Conservation (phyloP, 2,329 filamentous ascomycete species). For the Penicillium sp. region DNA sequence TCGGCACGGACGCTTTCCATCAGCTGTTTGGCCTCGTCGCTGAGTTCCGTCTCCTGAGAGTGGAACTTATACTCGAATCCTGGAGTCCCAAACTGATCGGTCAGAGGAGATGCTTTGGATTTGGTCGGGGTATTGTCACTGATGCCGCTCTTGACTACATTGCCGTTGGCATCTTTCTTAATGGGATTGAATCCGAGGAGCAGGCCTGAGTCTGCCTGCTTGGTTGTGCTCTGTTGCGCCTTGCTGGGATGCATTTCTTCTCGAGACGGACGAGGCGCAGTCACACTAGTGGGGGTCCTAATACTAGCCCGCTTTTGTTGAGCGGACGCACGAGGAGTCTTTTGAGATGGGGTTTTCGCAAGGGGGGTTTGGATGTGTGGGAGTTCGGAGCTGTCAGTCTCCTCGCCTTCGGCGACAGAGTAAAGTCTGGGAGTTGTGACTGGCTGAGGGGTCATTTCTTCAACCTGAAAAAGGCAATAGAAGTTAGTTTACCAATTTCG, state of each 20-base stretch:
- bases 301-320: slow-evolving; percentile 21
- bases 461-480: slow-evolving; percentile 6
- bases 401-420: slow-evolving; percentile 42
- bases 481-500: slow-evolving; percentile 5
- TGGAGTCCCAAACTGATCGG: slow-evolving; percentile 35
- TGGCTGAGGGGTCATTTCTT: slow-evolving; percentile 19
- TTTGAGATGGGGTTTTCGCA: slow-evolving; percentile 16
- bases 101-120: slow-evolving; percentile 25
- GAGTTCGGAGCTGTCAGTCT: slow-evolving; percentile 30
- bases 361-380: slow-evolving; percentile 22
- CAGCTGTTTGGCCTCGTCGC: slow-evolving; percentile 47
- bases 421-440: slow-evolving; percentile 30
- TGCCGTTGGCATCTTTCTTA: slow-evolving; percentile 39
- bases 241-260: slow-evolving; percentile 90
- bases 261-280: slow-evolving; percentile 59
- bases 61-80: slow-evolving; percentile 42
- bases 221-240: slow-evolving; percentile 64
- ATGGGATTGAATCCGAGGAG: slow-evolving; percentile 75
- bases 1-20: slow-evolving; percentile 63
- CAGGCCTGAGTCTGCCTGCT: slow-evolving; percentile 67
- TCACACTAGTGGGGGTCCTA: slow-evolving; percentile 44
- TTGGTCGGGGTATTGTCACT: slow-evolving; percentile 38
- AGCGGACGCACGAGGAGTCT: slow-evolving; percentile 24
- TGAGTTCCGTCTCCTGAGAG: slow-evolving; percentile 38
- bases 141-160: slow-evolving; percentile 25